These are phyloP conservation scores for Liriodendron chinense DNA, from an alignment of 164 flowering plant genomes.

Conservation along the genomic window DNA sequence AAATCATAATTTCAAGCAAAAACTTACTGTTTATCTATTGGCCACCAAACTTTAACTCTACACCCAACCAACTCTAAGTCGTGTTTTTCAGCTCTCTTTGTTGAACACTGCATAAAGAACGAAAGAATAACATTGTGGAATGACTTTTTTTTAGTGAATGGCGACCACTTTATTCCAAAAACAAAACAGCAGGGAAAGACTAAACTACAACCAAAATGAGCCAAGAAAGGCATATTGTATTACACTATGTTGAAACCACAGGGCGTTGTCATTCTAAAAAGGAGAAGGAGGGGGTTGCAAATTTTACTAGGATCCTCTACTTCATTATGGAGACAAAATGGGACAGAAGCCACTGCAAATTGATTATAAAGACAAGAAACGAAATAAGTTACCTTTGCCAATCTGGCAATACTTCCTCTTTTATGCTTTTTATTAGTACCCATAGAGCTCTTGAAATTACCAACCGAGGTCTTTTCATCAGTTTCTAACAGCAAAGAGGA, in stretches of 20 bases:
- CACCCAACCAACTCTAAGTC: conserved; percentile 61
- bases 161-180: no score
- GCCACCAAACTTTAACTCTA: conserved; percentile 98
- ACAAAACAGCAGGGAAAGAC: background rate
- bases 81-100: conserved; percentile 29
- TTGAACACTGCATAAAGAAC: no score
- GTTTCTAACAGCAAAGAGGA: conserved; percentile 21
- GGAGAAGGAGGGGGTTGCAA: background rate
- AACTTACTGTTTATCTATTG: conserved; percentile 87
- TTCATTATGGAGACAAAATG: no score
- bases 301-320: no score
- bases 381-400: conserved; percentile 69
- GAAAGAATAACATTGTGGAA: no score
- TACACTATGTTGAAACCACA: no score
- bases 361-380: no score
- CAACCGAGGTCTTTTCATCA: conserved; percentile 16
- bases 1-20: background rate
- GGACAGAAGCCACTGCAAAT: no score
- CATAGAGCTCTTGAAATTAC: conserved; percentile 27
- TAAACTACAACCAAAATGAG: background rate
- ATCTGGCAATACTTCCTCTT: conserved; percentile 60
- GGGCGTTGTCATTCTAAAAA: no score
- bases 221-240: no score
- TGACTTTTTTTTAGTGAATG: no score
- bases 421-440: conserved; percentile 58